phyloP scores from a whole-genome alignment of 2,329 filamentous ascomycete genomes.

The Clonostachys solani region DNA sequence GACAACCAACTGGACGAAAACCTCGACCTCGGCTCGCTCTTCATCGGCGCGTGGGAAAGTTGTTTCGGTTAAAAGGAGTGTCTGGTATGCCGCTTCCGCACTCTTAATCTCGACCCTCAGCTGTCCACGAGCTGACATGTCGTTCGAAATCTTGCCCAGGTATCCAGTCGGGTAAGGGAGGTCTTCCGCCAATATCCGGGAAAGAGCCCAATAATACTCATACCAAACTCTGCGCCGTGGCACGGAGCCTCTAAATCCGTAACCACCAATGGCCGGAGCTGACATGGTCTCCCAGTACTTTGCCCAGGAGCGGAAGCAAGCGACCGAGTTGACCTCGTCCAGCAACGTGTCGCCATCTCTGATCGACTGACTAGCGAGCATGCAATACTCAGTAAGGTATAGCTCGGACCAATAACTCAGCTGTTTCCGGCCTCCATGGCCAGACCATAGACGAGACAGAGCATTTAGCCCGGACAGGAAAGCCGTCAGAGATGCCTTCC shows the following conservation, averaged over 20 bases:
- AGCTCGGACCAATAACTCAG: conserved; percentile 76
- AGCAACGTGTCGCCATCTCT: conserved; percentile 45
- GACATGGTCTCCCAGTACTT: conserved; percentile 59
- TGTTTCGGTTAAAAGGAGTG: conserved; percentile 71
- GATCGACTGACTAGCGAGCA: conserved; percentile 59
- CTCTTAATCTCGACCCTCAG: conserved; percentile 74
- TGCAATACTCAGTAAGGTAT: conserved; percentile 70
- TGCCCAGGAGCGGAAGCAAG: conserved; percentile 63
- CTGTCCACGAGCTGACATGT: conserved; percentile 53
- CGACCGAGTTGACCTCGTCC: conserved; percentile 47
- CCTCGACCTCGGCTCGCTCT: conserved; percentile 73
- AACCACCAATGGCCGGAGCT: conserved; percentile 33
- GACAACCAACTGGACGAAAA: conserved; percentile 75
- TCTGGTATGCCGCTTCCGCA: conserved; percentile 77
- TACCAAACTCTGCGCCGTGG: conserved; percentile 72
- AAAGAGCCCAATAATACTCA: conserved; percentile 78
- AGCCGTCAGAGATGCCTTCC: conserved; percentile 57
- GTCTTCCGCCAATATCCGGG: conserved; percentile 66
- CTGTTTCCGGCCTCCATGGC: conserved; percentile 55
- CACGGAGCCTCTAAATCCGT: conserved; percentile 54
- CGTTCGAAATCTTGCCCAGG: conserved; percentile 31
- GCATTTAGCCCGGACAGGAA: conserved; percentile 64
- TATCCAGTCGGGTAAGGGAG: conserved; percentile 54
- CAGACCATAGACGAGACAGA: conserved; percentile 47
- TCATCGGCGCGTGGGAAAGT: conserved; percentile 82